These are phyloP conservation scores for Plantago ovata DNA, from an alignment of 257 asterid genomes.

Conservation along the genomic window DNA sequence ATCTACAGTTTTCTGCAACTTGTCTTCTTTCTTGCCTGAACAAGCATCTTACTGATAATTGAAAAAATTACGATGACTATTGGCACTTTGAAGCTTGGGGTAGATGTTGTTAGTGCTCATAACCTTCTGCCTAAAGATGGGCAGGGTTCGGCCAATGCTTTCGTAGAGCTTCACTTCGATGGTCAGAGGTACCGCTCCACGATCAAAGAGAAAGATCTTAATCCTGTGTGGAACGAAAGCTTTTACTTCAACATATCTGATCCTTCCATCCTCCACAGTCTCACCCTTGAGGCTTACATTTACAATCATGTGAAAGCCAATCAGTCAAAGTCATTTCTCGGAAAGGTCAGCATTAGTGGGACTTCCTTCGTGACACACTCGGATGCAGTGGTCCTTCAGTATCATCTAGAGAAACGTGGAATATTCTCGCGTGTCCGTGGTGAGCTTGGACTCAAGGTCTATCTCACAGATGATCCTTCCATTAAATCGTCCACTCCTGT, in stretches of 20 bases:
- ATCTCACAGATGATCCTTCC: constrained; percentile 70
- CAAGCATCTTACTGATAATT: constrained; percentile 16
- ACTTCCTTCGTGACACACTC: constrained; percentile 74
- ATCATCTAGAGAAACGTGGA: constrained; percentile 82
- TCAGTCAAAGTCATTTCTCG: constrained; percentile 63
- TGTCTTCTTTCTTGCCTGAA: constrained; percentile 13
- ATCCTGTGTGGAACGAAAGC: constrained; percentile 83
- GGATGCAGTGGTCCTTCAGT: constrained; percentile 73
- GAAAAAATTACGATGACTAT: constrained; percentile 34
- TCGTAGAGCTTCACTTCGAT: constrained; percentile 70
- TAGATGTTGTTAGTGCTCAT: constrained; percentile 72
- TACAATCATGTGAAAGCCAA: constrained; percentile 46
- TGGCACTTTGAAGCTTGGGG: constrained; percentile 72
- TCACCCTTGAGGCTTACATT: constrained; percentile 57
- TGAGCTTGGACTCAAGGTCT: constrained; percentile 82
- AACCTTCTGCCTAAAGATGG: constrained; percentile 89
- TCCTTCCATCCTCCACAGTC: constrained; percentile 57
- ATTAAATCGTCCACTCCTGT: constrained; percentile 54
- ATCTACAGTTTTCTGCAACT: constrained; percentile 23
- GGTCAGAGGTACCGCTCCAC: constrained; percentile 75
- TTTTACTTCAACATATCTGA: constrained; percentile 77
- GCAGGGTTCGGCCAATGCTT: constrained; percentile 82
- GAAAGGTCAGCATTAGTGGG: constrained; percentile 68
- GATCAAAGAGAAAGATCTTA: constrained; percentile 73
- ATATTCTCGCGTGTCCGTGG: constrained; percentile 80